Evolutionary conservation across 2,329 filamentous ascomycete genomes (phyloP), one percentile per base, ranked within the genome.

Genomic region (Penicillium corylophilum): DNA sequence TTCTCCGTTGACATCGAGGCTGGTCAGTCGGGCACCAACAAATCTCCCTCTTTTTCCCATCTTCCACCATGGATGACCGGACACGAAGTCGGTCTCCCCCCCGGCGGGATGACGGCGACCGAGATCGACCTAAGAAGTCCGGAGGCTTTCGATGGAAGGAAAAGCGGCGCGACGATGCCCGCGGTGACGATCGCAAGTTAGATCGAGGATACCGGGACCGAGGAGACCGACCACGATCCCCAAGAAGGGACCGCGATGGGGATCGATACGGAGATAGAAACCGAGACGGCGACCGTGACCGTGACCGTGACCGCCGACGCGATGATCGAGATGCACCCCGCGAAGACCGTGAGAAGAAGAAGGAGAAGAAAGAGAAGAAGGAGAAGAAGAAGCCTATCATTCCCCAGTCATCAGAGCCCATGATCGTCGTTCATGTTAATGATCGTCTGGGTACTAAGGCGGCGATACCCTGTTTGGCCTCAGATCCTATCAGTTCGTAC

Each of bases 401-500:
- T 26, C 65, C 75, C 7, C 65, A 71, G 55, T 71, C 68, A 35
- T 74, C 78, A 5, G 88, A 95, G 67, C 87, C 90, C 50, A 95
- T 96, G 88, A 96, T 97, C 61, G 83, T 95, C 46, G 92, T 97
- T 16, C 85, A 93, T 65, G 85, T 97, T 67, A 97, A 97, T 70
- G 93, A 97, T 72, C 83, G 93, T n/a, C 77, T 97, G 31, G 93
- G 93, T 12, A 96, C 93, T n/a, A 96, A 96, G 67, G 90, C 92
- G 15, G 88, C 89, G 46, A 94, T 97, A 57, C 93, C 93, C 0
- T 96, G 92, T 69, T 78, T 96, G 51, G 86, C 89, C 0, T 88
- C 85, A 3, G 93, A 97, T 74, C 86, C 86, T 7, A 86, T 96
- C 59, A 87, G 75, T 69, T 46, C 40, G 39, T 42, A 5, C 49